Evolutionary conservation across 1,284 basidiomycete genomes (phyloP).

Genomic region (Kwoniella shivajii): DNA sequence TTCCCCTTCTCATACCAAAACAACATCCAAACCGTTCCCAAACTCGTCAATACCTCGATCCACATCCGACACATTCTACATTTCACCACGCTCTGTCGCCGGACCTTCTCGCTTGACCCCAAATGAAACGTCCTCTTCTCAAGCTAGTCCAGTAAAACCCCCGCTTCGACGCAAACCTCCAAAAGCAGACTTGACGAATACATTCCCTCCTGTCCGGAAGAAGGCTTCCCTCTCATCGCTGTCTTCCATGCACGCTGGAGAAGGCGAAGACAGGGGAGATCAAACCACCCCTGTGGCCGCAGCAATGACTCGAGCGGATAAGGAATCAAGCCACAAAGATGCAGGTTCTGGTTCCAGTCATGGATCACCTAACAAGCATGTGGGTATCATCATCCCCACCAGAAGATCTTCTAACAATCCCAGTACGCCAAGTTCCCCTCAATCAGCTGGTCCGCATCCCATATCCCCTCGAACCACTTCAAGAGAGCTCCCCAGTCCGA

Average conservation of each 20-base stretch:
- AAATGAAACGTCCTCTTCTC: constrained; percentile 5
- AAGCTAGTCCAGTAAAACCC: constrained; percentile 14
- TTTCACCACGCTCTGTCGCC: not conserved
- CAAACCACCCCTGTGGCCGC: not conserved
- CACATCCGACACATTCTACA: not conserved
- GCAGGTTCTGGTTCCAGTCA: not conserved
- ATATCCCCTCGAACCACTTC: constrained; percentile 28
- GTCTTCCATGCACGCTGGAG: not conserved
- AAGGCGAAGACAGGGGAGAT: constrained; percentile 6
- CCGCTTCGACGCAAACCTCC: constrained; percentile 13
- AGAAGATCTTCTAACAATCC: constrained; percentile 15
- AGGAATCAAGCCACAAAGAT: not conserved
- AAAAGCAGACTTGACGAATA: not conserved
- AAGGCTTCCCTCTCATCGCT: not conserved
- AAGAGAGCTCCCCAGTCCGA: not conserved
- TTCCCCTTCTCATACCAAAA: not conserved
- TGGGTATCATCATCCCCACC: constrained; percentile 10
- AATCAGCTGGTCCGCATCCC: constrained; percentile 1
- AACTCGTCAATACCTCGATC: not conserved
- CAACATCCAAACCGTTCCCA: not conserved
- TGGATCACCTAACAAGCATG: not conserved
- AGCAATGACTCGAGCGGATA: too few species aligned
- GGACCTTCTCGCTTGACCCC: constrained; percentile 12
- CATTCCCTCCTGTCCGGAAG: too few species aligned
- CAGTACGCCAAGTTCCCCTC: constrained; percentile 1